A percentile compares a stretch with the other conserved stretches of the same genome.
These are phyloP conservation scores for Fomitopsis betulina DNA, from an alignment of 1,284 basidiomycete species.

Conservation along the genomic window DNA sequence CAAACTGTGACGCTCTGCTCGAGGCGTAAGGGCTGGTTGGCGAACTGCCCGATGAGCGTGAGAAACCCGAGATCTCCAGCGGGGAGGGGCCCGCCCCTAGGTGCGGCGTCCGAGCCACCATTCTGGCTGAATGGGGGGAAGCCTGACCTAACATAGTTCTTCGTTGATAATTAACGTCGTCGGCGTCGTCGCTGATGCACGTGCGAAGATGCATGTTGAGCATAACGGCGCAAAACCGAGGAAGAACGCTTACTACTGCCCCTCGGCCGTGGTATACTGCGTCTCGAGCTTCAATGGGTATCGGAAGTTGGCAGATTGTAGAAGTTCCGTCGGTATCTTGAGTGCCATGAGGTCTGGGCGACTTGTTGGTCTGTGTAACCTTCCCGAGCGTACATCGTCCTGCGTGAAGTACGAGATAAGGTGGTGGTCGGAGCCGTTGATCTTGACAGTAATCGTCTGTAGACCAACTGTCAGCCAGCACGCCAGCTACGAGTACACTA, in stretches of 20 bases:
- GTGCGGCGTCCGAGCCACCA: conserved; percentile 12
- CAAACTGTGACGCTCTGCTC: conserved; percentile 12
- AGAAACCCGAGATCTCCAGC: conserved; percentile 15
- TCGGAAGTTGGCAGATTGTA: conserved; percentile 68
- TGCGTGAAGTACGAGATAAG: conserved; percentile 79
- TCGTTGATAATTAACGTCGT: conserved; percentile 22
- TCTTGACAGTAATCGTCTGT: conserved; percentile 77
- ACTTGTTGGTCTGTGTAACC: conserved; percentile 56
- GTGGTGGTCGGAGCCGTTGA: conserved; percentile 73
- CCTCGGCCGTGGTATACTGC: conserved; percentile 53
- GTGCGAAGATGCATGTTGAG: conserved; percentile 13
- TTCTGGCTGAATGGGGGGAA: conserved; percentile 11
- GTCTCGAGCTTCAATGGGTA: conserved; percentile 67
- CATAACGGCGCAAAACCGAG: conserved; percentile 11
- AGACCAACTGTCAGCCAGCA: conserved; percentile 13
- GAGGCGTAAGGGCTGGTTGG: conserved; percentile 17
- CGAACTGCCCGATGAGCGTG: conserved; percentile 17
- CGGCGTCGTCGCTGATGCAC: conserved; percentile 21
- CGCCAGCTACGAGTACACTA: not conserved
- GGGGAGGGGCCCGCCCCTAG: conserved; percentile 20
- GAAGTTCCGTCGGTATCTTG: conserved; percentile 62
- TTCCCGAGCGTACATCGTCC: conserved; percentile 65
- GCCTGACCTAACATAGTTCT: conserved; percentile 14
- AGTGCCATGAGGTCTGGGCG: conserved; percentile 62
- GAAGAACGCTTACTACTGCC: conserved; percentile 46